Conservation (phyloP, 2,329 filamentous ascomycete species). For the Chaetothyriales sp. region DNA sequence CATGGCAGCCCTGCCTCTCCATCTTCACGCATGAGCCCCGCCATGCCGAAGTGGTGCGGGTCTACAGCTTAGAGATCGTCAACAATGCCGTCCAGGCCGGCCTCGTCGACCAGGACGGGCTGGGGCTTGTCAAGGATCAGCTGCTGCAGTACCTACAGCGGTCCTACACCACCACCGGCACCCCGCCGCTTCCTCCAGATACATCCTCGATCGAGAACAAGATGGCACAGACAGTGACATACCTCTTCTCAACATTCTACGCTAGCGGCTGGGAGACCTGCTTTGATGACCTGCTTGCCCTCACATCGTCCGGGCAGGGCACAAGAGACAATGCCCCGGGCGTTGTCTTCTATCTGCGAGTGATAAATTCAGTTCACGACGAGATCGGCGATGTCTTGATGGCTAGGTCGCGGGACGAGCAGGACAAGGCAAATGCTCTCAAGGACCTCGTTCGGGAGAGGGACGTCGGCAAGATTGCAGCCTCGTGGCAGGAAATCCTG, state of each 20-base stretch:
- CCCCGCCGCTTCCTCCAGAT: conserved; percentile 44
- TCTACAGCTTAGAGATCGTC: conserved; percentile 81
- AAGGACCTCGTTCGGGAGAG: conserved; percentile 80
- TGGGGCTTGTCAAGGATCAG: conserved; percentile 63
- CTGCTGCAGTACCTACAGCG: conserved; percentile 67
- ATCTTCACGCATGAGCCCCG: conserved; percentile 70
- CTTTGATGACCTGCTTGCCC: conserved; percentile 70
- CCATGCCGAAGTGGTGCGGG: conserved; percentile 66
- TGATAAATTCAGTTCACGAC: conserved; percentile 81
- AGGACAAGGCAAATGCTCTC: conserved; percentile 71
- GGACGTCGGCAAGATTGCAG: conserved; percentile 76
- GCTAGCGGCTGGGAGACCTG: conserved; percentile 74
- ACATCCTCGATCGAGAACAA: conserved; percentile 79
- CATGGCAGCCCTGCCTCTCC: conserved; percentile 76
- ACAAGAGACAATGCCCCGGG: conserved; percentile 55
- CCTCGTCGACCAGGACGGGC: conserved; percentile 54
- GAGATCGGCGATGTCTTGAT: conserved; percentile 92
- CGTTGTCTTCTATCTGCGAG: conserved; percentile 73
- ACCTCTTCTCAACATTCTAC: conserved; percentile 80
- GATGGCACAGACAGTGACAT: conserved; percentile 86
- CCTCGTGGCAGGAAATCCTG: conserved; percentile 84
- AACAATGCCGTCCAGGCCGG: conserved; percentile 79
- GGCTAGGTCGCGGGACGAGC: conserved; percentile 59
- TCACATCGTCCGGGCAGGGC: conserved; percentile 52
- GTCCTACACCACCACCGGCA: conserved; percentile 50